These are phyloP conservation scores for Dactylellina leptospora DNA, from an alignment of 2,329 filamentous ascomycete genomes.

Conservation along the genomic window DNA sequence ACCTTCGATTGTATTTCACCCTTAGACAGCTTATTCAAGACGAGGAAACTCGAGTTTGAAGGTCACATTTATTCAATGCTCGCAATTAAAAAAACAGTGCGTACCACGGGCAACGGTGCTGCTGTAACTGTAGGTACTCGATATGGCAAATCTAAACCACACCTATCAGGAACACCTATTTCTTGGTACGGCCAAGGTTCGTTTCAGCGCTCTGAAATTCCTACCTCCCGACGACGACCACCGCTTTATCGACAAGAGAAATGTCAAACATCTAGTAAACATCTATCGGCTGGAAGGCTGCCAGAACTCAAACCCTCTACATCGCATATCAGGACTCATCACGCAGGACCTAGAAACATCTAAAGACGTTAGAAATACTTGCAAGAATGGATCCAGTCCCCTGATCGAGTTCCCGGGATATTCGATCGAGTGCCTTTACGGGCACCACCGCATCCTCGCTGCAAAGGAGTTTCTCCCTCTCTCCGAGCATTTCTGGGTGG, in stretches of 20 bases:
- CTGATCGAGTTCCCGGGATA: neutral
- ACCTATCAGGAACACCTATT: neutral
- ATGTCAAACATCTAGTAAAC: conserved; percentile 5
- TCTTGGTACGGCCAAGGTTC: neutral
- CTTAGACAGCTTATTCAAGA: too few relatives aligned
- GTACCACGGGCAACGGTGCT: too few relatives aligned
- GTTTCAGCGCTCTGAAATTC: conserved; percentile 4
- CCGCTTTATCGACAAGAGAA: conserved; percentile 9
- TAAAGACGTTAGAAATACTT: neutral
- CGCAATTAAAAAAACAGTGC: too few relatives aligned
- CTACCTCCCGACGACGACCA: neutral
- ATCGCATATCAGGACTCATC: neutral
- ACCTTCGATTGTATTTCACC: too few relatives aligned
- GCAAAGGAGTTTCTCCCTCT: neutral
- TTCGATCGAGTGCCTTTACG: conserved; percentile 8
- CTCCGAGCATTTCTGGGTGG: neutral
- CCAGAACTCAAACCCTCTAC: neutral
- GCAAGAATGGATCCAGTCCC: neutral
- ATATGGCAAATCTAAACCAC: too few relatives aligned
- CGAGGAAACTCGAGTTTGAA: too few relatives aligned
- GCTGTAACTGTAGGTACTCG: too few relatives aligned
- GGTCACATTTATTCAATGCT: too few relatives aligned
- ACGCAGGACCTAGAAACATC: neutral
- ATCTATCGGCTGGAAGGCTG: neutral
- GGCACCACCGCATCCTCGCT: neutral